Conservation (phyloP, 1,139 yeast species). For the Wickerhamomyces sp. region DNA sequence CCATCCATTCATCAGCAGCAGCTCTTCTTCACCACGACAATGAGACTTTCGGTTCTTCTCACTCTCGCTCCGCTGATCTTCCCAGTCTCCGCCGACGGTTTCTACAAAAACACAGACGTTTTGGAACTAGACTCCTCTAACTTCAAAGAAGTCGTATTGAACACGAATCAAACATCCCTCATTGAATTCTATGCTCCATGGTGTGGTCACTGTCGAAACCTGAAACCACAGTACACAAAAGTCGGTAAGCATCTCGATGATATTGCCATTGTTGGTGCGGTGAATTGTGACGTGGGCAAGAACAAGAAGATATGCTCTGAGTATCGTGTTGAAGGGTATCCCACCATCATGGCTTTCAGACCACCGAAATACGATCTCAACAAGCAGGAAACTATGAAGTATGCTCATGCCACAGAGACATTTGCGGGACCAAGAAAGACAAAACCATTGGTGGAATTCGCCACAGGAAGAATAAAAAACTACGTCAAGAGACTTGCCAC, state of each 20-base stretch:
- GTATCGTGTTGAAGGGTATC: conserved; percentile 68
- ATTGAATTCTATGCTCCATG: conserved; percentile 97
- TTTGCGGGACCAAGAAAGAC: conserved; percentile 68
- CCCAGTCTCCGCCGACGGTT: conserved; percentile 6
- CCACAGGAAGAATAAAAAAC: conserved; percentile 62
- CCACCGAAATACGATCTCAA: conserved; percentile 58
- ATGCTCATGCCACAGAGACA: conserved; percentile 53
- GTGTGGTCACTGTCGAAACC: conserved; percentile 78
- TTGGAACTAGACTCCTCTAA: conserved; percentile 50
- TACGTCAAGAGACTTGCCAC: conserved; percentile 53
- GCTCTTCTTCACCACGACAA: too few species aligned
- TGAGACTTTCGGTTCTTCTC: background rate
- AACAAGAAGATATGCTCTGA: conserved; percentile 70
- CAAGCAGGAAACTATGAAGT: conserved; percentile 12
- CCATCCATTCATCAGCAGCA: too few species aligned
- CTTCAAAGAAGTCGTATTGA: conserved; percentile 61
- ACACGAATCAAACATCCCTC: conserved; percentile 71
- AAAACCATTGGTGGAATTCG: conserved; percentile 52
- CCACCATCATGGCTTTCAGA: conserved; percentile 74
- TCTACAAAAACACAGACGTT: conserved; percentile 31
- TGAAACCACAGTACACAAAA: conserved; percentile 52
- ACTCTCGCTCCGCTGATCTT: background rate
- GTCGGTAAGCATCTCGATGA: conserved; percentile 60
- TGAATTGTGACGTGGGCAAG: conserved; percentile 70
- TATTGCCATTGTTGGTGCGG: conserved; percentile 68